phyloP scores from a whole-genome alignment of 805 yeast species.

The Candida nemodendra region DNA sequence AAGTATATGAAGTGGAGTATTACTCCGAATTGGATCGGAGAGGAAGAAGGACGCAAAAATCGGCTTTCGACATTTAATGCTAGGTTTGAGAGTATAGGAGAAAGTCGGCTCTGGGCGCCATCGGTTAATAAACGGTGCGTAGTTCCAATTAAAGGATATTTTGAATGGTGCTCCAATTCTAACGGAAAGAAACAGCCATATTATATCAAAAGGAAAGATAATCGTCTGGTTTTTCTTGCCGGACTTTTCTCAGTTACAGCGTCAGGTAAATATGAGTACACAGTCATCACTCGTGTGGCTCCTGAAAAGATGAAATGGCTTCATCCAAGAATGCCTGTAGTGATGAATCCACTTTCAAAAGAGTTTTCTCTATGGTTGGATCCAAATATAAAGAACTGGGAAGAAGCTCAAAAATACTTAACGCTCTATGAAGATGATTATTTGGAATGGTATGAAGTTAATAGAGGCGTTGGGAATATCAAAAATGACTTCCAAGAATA shows the following conservation, averaged over 20 bases:
- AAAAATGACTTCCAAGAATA: slow-evolving; percentile 45
- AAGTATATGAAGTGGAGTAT: slow-evolving; percentile 79
- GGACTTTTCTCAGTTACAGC: slow-evolving; percentile 43
- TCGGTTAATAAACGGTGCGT: slow-evolving; percentile 59
- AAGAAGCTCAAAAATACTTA: slow-evolving; percentile 40
- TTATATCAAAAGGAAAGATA: slow-evolving; percentile 55
- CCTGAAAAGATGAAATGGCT: slow-evolving; percentile 61
- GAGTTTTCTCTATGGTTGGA: slow-evolving; percentile 67
- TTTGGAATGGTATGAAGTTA: slow-evolving; percentile 57
- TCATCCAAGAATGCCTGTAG: slow-evolving; percentile 77
- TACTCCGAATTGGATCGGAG: slow-evolving; percentile 64
- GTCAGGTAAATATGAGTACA: slow-evolving; percentile 47
- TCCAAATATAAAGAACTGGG: slow-evolving; percentile 38
- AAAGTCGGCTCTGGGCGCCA: slow-evolving; percentile 56
- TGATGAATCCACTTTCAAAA: slow-evolving; percentile 56
- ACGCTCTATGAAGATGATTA: slow-evolving; percentile 34
- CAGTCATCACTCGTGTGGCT: slow-evolving; percentile 76
- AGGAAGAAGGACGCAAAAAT: slow-evolving; percentile 27
- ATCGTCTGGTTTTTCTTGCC: slow-evolving; percentile 61
- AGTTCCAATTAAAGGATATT: slow-evolving; percentile 80
- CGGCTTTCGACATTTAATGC: slow-evolving; percentile 70
- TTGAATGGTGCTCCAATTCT: slow-evolving; percentile 62
- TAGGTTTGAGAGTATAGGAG: slow-evolving; percentile 58
- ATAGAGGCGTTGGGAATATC: slow-evolving; percentile 62
- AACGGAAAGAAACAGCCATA: slow-evolving; percentile 56